Percentiles rank a stretch among this genome's conserved stretches.
Conservation (phyloP, 768 basidiomycete genomes). For the Cystofilobasidium capitatum region DNA sequence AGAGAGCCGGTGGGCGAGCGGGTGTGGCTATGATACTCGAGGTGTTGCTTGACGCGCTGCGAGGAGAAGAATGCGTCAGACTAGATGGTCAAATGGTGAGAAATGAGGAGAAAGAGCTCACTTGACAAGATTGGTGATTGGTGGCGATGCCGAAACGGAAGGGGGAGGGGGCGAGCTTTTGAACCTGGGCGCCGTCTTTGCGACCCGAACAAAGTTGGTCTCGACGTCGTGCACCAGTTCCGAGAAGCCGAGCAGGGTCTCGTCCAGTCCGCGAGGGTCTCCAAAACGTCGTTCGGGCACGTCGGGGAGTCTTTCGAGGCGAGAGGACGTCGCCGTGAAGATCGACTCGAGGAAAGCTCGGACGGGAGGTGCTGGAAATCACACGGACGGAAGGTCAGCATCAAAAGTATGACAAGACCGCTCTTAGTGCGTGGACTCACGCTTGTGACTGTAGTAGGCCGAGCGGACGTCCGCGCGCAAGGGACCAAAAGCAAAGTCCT, state of each 20-base stretch:
- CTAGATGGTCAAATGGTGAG: not conserved
- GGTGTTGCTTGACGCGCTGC: too few species aligned
- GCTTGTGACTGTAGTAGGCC: not conserved
- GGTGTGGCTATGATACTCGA: too few species aligned
- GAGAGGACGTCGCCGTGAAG: not conserved
- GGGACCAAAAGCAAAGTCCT: not conserved
- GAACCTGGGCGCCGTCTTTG: not conserved
- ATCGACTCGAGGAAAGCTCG: constrained; percentile 9
- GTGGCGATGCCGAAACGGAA: too few species aligned
- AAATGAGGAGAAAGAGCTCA: not conserved
- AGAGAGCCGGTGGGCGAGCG: too few species aligned
- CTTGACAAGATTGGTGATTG: not conserved
- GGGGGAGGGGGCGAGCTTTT: too few species aligned
- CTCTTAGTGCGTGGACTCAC: too few species aligned
- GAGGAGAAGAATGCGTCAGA: too few species aligned
- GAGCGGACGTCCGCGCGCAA: constrained; percentile 4
- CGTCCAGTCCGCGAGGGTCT: not conserved
- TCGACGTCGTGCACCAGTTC: not conserved
- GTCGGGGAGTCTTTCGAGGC: not conserved
- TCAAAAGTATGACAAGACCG: too few species aligned
- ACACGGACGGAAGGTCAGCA: not conserved
- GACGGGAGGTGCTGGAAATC: constrained; percentile 2
- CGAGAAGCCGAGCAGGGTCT: not conserved
- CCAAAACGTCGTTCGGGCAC: not conserved
- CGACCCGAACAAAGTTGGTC: not conserved